Evolutionary conservation across 1,139 yeast genomes (phyloP), one percentile per base, ranked within the genome.

Genomic region (Yamadazyma taylorii): DNA sequence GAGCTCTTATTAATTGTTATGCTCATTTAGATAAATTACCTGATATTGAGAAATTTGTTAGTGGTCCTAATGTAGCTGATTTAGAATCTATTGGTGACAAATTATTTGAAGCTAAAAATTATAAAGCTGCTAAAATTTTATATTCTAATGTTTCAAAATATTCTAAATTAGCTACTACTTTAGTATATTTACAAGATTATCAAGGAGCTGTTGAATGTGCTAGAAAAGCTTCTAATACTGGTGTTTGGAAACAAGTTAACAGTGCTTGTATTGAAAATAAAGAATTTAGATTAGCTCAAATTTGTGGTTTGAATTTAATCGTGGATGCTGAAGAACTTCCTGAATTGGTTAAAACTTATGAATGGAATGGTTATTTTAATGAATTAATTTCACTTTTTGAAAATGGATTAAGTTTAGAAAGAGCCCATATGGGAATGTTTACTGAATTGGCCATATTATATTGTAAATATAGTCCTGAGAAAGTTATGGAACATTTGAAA

Each of bases 341-440:
- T 32, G 97, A 87, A 57, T 75, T 92, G 50, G 97, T 92, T 37
- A 75, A 69, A 45, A 85, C 85, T 52, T 92, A 92, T 60, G 97
- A 92, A 67, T 73, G 77, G 62, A 80, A 85, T 53, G 99, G 98
- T 33, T 88, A 88, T 67, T 89, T 90, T 66, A 85, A 81, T 48
- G 96, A 94, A 69, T 76, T 94, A 47, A 86, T 92, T 50, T 79
- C 96, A 13, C 78, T 92, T 55, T 88, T 92, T 56, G 98, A 92
- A 67, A 94, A 89, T 53, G 98, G 98, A 51, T 77, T 92, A 43
- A 95, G 96, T 35, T 78, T 92, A 53, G 99, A 92, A 72, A 85
- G 98, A 62, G 98, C 99, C 27, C 98, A 94, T 60, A 92, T 92
- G 97, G 98, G 97, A 54, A 92, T 92, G 97, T 92, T 94, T 61